Percentiles rank a stretch among this genome's conserved stretches.
These are phyloP conservation scores for Geotrichum histeridarum DNA, from an alignment of 1,139 yeast species.

Conservation along the genomic window DNA sequence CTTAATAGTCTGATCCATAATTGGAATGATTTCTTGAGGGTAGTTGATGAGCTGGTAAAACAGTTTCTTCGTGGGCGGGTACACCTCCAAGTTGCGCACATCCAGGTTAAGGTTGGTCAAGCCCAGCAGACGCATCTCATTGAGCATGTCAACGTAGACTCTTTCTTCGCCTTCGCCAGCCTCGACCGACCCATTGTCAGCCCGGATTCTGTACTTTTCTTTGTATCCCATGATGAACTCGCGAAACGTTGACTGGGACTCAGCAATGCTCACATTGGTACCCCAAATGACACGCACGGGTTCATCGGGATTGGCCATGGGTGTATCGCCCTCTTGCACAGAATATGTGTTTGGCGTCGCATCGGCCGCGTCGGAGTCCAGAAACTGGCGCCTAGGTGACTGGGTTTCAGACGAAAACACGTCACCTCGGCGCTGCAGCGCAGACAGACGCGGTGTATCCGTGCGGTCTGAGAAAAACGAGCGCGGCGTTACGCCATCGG, in stretches of 20 bases:
- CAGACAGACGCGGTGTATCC: background rate
- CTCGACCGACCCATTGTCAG: conserved; percentile 48
- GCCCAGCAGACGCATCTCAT: conserved; percentile 71
- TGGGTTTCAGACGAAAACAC: conserved; percentile 12
- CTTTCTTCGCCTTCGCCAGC: conserved; percentile 65
- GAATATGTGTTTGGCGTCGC: conserved; percentile 14
- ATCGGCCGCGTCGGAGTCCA: conserved; percentile 4
- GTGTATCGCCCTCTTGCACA: conserved; percentile 13
- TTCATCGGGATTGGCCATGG: conserved; percentile 41
- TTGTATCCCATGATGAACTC: conserved; percentile 82
- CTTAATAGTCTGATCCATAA: conserved; percentile 93
- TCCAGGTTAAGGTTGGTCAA: conserved; percentile 80
- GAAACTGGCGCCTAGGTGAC: conserved; percentile 10
- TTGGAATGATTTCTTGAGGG: conserved; percentile 95
- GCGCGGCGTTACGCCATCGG: conserved; percentile 7
- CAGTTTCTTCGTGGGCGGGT: conserved; percentile 68
- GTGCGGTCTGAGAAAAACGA: conserved; percentile 5
- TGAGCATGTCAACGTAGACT: conserved; percentile 67
- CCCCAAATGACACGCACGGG: conserved; percentile 97
- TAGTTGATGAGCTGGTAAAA: conserved; percentile 82
- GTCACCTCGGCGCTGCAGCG: conserved; percentile 13
- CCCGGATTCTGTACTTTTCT: conserved; percentile 60
- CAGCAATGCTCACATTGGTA: conserved; percentile 89
- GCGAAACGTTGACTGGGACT: conserved; percentile 72
- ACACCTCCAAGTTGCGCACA: conserved; percentile 71